phyloP scores from a whole-genome alignment of 345 rosid species.

The Erodium maritimum region DNA sequence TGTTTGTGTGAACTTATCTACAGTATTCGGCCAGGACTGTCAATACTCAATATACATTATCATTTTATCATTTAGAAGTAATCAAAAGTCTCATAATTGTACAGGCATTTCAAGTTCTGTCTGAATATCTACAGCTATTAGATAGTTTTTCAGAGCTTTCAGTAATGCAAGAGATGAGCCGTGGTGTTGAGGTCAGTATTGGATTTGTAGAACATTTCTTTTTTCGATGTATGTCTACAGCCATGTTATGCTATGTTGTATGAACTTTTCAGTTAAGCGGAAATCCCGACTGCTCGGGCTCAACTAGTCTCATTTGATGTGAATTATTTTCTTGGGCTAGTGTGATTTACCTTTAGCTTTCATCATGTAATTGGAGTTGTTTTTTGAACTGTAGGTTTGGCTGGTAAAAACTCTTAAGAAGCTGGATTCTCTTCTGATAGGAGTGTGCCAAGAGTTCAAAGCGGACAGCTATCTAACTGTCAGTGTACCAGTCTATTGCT shows the following conservation, averaged over 20 bases:
- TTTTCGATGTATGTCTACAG: background rate
- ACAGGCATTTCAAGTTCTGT: slow-evolving; percentile 95
- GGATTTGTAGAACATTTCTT: slow-evolving; percentile 4
- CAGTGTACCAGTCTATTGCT: slow-evolving; percentile 25
- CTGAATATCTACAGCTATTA: slow-evolving; percentile 89
- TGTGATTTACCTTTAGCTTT: background rate
- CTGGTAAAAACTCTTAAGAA: slow-evolving; percentile 90
- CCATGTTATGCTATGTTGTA: slow-evolving; percentile 7
- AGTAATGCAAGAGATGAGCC: slow-evolving; percentile 89
- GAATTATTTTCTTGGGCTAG: background rate
- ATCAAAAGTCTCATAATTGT: slow-evolving; percentile 8
- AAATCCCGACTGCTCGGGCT: background rate
- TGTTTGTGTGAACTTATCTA: slow-evolving; percentile 12
- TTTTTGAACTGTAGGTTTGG: slow-evolving; percentile 62
- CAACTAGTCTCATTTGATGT: background rate
- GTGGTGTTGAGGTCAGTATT: slow-evolving; percentile 78
- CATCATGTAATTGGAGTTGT: slow-evolving; percentile 4
- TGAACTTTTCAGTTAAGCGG: background rate
- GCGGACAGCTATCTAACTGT: slow-evolving; percentile 81
- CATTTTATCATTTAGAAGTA: background rate
- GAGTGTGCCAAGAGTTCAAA: slow-evolving; percentile 90
- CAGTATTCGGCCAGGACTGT: background rate
- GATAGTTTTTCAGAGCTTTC: slow-evolving; percentile 82
- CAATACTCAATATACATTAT: background rate
- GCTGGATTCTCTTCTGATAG: slow-evolving; percentile 86